Conservation (phyloP, 1,284 basidiomycete species). For the Ceratobasidium papillatum region DNA sequence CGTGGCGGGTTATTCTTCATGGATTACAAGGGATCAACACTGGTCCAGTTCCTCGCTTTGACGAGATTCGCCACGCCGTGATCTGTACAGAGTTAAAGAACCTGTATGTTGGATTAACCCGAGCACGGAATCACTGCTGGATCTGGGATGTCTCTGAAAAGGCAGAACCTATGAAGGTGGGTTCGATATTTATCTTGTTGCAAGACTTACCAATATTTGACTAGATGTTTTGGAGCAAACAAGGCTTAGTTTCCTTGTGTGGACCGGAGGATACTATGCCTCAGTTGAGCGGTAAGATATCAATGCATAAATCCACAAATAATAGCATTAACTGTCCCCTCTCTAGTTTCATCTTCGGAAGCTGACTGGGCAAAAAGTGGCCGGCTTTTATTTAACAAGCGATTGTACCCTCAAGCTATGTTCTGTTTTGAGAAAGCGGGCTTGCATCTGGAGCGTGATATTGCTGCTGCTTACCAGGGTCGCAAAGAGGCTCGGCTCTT, state of each 20-base stretch:
- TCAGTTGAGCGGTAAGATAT: slow-evolving; percentile 54
- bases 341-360: slow-evolving; percentile 54
- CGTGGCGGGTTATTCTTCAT: slow-evolving; percentile 28
- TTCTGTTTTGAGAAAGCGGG: slow-evolving; percentile 68
- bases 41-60: slow-evolving; percentile 18
- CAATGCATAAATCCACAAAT: background rate
- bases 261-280: slow-evolving; percentile 59
- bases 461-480: slow-evolving; percentile 59
- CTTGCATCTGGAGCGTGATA: slow-evolving; percentile 56
- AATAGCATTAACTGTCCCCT: background rate
- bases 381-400: slow-evolving; percentile 61
- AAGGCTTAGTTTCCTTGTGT: slow-evolving; percentile 57
- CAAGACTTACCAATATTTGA: background rate
- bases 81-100: slow-evolving; percentile 41
- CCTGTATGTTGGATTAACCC: slow-evolving; percentile 43
- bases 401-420: slow-evolving; percentile 66
- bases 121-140: slow-evolving; percentile 42
- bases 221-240: slow-evolving; percentile 57
- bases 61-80: slow-evolving; percentile 38
- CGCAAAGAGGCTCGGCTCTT: slow-evolving; percentile 55
- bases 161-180: slow-evolving; percentile 40
- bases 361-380: slow-evolving; percentile 67
- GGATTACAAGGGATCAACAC: slow-evolving; percentile 16
- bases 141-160: slow-evolving; percentile 40
- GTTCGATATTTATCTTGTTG: background rate